These are phyloP conservation scores for Sarocladiaceae sp. DNA, from an alignment of 2,329 filamentous ascomycete species.

Conservation along the genomic window DNA sequence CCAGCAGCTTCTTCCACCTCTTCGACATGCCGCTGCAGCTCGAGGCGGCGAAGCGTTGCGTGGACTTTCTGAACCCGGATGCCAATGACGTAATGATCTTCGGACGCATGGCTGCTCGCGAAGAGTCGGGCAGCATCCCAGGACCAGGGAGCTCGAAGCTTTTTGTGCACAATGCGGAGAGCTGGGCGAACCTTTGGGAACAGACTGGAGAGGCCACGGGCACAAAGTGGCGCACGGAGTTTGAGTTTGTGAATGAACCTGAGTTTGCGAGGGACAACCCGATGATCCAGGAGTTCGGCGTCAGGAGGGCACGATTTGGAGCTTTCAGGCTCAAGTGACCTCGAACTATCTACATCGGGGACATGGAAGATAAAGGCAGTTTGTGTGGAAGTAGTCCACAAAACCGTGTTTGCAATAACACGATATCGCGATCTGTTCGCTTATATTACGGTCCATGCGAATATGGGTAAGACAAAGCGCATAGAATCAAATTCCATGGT, in stretches of 20 bases:
- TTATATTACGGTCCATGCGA: no score
- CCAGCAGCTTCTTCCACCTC: conserved; percentile 43
- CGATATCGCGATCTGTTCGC: no score
- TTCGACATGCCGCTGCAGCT: conserved; percentile 43
- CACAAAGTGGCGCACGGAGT: conserved; percentile 34
- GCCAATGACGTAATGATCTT: conserved; percentile 41
- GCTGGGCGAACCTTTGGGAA: conserved; percentile 48
- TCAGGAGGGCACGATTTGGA: neutral
- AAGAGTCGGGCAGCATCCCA: neutral
- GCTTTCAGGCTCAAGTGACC: neutral
- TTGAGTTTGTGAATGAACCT: neutral
- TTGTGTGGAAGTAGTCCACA: no score
- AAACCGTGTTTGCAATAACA: no score
- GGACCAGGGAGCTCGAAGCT: conserved; percentile 1
- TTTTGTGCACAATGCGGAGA: conserved; percentile 34
- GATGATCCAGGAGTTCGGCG: neutral
- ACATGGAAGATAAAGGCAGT: no score
- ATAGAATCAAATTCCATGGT: no score
- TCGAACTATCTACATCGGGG: no score
- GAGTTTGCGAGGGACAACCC: neutral
- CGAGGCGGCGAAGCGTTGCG: conserved; percentile 35
- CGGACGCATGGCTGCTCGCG: conserved; percentile 42
- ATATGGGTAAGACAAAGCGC: no score
- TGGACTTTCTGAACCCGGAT: conserved; percentile 38
- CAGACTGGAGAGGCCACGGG: conserved; percentile 42